Conservation (phyloP, 139 green algal species). For the Haematococcus lacustris region DNA sequence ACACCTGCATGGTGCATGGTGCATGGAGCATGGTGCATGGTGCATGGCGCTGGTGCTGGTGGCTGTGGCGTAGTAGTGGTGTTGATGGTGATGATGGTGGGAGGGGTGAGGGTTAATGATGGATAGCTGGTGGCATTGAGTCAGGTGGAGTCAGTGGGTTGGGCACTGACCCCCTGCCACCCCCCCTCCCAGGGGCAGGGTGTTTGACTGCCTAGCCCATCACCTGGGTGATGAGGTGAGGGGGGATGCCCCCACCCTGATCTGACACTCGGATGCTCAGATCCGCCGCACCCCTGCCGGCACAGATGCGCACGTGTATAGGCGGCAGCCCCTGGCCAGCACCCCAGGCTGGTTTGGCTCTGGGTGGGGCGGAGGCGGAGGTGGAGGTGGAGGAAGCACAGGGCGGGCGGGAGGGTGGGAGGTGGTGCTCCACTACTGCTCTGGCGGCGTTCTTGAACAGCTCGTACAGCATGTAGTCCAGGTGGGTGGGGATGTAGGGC, state of each 20-base stretch:
- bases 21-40: not conserved
- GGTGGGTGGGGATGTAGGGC: constrained; percentile 79
- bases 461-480: constrained; percentile 93
- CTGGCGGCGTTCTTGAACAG: constrained; percentile 76
- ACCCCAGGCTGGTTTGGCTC: not conserved
- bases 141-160: too few relatives aligned
- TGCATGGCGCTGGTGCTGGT: too few relatives aligned
- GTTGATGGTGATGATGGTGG: too few relatives aligned
- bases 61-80: too few relatives aligned
- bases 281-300: constrained; percentile 23
- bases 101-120: too few relatives aligned
- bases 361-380: too few relatives aligned
- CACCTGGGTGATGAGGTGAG: constrained; percentile 36
- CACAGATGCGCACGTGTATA: constrained; percentile 61
- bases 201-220: constrained; percentile 25
- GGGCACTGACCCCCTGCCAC: too few relatives aligned
- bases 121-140: too few relatives aligned
- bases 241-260: constrained; percentile 72
- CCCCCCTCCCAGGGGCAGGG: too few relatives aligned
- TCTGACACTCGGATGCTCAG: constrained; percentile 59
- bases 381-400: too few relatives aligned
- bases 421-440: constrained; percentile 48
- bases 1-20: constrained; percentile 40
- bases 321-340: constrained; percentile 36
- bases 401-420: not conserved